Evolutionary conservation across 805 yeast species (phyloP).

Genomic region (Tetrapisispora pingtungensis): DNA sequence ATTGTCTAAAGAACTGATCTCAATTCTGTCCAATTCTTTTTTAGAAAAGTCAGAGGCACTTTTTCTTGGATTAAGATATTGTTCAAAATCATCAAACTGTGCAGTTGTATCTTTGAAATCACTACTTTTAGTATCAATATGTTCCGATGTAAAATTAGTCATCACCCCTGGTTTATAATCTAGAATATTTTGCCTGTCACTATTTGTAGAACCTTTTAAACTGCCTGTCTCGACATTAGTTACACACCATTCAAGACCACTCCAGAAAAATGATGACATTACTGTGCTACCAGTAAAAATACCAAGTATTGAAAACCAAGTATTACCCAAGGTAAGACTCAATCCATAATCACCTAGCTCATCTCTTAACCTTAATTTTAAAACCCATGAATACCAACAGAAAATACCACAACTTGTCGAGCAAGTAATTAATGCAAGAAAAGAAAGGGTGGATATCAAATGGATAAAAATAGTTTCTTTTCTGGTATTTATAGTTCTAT

Average conservation of each 20-base stretch:
- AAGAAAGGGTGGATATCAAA: slow-evolving; percentile 16
- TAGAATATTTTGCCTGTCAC: background rate
- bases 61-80: background rate
- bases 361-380: slow-evolving; percentile 12
- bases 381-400: slow-evolving; percentile 11
- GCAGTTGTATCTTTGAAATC: background rate
- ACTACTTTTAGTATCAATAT: too few relatives aligned
- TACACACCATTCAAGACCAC: slow-evolving; percentile 30
- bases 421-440: slow-evolving; percentile 16
- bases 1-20: background rate
- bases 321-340: slow-evolving; percentile 16
- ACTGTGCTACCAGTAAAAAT: slow-evolving; percentile 13
- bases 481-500: slow-evolving; percentile 12
- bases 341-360: slow-evolving; percentile 24
- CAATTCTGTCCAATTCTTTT: background rate
- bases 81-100: background rate
- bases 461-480: slow-evolving; percentile 19
- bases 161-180: slow-evolving; percentile 1
- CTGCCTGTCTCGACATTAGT: background rate
- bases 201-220: background rate
- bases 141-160: background rate
- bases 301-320: slow-evolving; percentile 21
- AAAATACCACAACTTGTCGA: slow-evolving; percentile 12
- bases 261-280: slow-evolving; percentile 23
- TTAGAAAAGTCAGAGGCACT: background rate